Conservation (phyloP, 73 alveolate species). For the Diophrys sp. region DNA sequence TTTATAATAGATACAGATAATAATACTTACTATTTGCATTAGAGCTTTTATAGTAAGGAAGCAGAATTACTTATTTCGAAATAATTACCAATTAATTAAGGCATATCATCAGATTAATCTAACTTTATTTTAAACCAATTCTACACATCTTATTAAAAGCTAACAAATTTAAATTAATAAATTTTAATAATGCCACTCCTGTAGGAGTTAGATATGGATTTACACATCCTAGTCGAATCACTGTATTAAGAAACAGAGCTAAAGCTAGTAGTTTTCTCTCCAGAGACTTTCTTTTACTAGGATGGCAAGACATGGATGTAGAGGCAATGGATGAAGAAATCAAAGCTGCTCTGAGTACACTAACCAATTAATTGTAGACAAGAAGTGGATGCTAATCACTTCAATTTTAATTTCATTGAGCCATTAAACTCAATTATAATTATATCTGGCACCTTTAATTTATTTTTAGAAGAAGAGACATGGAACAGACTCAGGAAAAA, state of each 20-base stretch:
- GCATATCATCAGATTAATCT: too few species aligned
- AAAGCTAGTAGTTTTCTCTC: neutral
- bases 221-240: constrained; percentile 13
- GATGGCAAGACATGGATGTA: constrained; percentile 5
- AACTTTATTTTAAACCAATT: too few species aligned
- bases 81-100: too few species aligned
- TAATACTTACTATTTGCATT: constrained; percentile 6
- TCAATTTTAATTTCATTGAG: neutral
- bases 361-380: too few species aligned
- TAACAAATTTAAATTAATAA: too few species aligned
- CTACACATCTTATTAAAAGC: too few species aligned
- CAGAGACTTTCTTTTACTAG: constrained; percentile 6
- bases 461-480: too few species aligned
- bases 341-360: neutral
- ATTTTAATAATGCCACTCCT: too few species aligned
- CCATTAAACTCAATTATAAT: too few species aligned
- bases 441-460: too few species aligned
- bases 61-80: too few species aligned
- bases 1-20: too few species aligned
- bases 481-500: neutral
- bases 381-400: neutral
- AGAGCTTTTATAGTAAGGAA: constrained; percentile 45
- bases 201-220: constrained; percentile 55
- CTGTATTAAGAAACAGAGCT: neutral
- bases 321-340: neutral